Evolutionary conservation across 805 yeast genomes (phyloP), one percentile per base, ranked within the genome.

Genomic region (Suhomyces canberraensis): DNA sequence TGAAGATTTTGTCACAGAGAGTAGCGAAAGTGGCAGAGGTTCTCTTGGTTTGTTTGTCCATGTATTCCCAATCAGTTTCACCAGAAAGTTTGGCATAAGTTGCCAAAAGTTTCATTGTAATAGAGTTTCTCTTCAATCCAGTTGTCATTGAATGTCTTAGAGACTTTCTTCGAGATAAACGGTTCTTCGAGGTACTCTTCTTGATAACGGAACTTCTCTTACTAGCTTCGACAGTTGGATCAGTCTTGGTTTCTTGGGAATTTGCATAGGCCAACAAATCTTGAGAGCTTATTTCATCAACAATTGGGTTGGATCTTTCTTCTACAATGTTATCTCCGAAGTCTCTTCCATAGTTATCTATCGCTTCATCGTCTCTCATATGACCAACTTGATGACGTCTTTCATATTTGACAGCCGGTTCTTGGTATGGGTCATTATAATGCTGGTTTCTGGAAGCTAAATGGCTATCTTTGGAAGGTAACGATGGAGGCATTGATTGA

Each of bases 1-100:
- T 83, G 66, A 84, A 84, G 40, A 84, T 77, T 58, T 77, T 79
- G 61, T 84, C 91, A 66, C 88, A 81, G 29, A 84, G 64, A 2
- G 84, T 75, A 9, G 89, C 93, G 66, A 84, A 84, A 44, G 84
- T 84, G 11, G 86, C 79, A 25, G 86, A 79, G 2, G 90, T 81
- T 58, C 93, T 71, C 59, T 76, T 81, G 4, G 88, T 80, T 54
- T 79, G 86, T 50, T 75, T 78, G 49, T 81, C 85, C 58, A 82
- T 75, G 48, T 75, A 75, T 48, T 79, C 84, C 79, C 86, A 77
- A 42, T 78, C 84, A 28, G 74, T 69, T 39, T 79, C 82, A 31
- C 71, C 71, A 3, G 86, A 72, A 42, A 84, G 61, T 52, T 79
- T 81, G 22, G 91, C 87, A 57, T 84, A 84, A 0, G 88, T 79